A percentile compares a stretch with the other conserved stretches of the same genome.
These are phyloP conservation scores for Dactylellina leptospora DNA, from an alignment of 2,329 filamentous ascomycete genomes.

Conservation along the genomic window DNA sequence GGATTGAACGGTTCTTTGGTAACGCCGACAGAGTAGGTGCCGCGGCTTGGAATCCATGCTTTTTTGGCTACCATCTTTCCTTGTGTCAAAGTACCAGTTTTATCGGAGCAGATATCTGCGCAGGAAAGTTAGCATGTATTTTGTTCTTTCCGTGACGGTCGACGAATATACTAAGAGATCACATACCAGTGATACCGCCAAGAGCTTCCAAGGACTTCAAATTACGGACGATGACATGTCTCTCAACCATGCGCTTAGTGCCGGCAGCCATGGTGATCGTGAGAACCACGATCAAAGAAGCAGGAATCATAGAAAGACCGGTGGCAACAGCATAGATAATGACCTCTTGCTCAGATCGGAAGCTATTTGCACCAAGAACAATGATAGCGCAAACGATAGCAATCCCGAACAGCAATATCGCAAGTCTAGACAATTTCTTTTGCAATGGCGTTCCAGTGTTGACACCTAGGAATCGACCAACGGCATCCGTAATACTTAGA, in stretches of 20 bases:
- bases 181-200: slow-evolving; percentile 66
- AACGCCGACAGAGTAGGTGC: slow-evolving; percentile 68
- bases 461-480: slow-evolving; percentile 73
- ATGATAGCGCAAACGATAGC: slow-evolving; percentile 73
- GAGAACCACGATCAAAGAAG: slow-evolving; percentile 71
- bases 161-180: neutral
- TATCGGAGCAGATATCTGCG: slow-evolving; percentile 64
- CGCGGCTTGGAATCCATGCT: slow-evolving; percentile 68
- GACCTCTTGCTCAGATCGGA: slow-evolving; percentile 67
- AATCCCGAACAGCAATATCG: slow-evolving; percentile 72
- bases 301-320: slow-evolving; percentile 70
- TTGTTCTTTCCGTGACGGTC: neutral
- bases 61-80: slow-evolving; percentile 72
- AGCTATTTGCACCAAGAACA: slow-evolving; percentile 72
- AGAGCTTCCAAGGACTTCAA: slow-evolving; percentile 69
- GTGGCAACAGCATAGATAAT: slow-evolving; percentile 72
- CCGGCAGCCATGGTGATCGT: slow-evolving; percentile 74
- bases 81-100: slow-evolving; percentile 70
- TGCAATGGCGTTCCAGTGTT: slow-evolving; percentile 75
- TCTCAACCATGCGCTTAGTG: slow-evolving; percentile 68
- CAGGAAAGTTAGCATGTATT: neutral
- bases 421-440: slow-evolving; percentile 74
- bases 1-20: slow-evolving; percentile 69
- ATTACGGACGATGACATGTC: slow-evolving; percentile 69
- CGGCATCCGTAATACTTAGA: slow-evolving; percentile 67